Evolutionary conservation across 352 stramenopile genomes (phyloP), one percentile per base, ranked within the genome.

Genomic region (Thalassiosira gravida): DNA sequence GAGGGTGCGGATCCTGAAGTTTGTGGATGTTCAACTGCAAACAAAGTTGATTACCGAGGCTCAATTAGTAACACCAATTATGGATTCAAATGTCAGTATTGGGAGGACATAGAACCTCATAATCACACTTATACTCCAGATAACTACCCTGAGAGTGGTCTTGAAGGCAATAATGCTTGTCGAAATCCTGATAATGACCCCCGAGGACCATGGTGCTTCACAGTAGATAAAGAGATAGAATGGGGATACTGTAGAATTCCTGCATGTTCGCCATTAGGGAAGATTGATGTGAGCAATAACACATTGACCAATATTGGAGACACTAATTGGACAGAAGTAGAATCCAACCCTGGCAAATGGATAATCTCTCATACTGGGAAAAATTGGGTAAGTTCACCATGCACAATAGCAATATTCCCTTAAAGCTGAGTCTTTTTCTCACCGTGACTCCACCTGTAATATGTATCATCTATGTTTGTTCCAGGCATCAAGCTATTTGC

Each of bases 31-130:
- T 7, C 3, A 11, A 67, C 11, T 20, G 3, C 3, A 2, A 42
- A 37, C 18, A 30, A 67, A 67, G 13, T n/a, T 5, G 58, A 67
- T 18, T 67, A 67, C 55, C 8, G 58, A 18, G 58, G 58, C 18
- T 32, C 58, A 16, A 55, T 67, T 20, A 67, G 27, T 39, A 18
- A 29, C n/a, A 55, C 58, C 8, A 5, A 5, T 8, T 55, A 9
- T 55, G 58, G 58, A 22, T 16, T 55, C 16, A 9, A 50, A 14
- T 67, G 58, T 56, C n/a, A 30, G 20, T 3, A 5, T 42, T 67
- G 58, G 58, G 32, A 53, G 11, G 6, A 27, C 5, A n/a, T 50
- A 50, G n/a, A 3, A 59, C 2, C 3, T 44, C 35, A 13, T 5
- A 13, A 13, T 44, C 13, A 44, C 35, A 44, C 6, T 44, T 44